phyloP scores from a whole-genome alignment of 228 moss, liverwort and hornwort genomes.

The Sphagnum fallax region DNA sequence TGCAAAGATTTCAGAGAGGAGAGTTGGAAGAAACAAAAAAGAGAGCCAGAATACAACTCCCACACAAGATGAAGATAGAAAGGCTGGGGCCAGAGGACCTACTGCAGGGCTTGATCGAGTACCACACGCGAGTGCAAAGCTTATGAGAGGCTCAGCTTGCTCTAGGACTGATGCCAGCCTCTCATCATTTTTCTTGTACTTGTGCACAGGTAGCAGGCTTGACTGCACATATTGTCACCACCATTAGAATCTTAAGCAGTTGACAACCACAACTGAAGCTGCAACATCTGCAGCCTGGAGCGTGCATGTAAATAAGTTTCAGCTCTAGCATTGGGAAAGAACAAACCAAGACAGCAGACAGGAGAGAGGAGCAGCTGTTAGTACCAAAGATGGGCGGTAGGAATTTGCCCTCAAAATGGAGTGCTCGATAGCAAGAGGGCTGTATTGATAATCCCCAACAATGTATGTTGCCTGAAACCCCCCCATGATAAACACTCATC shows the following conservation, averaged over 20 bases:
- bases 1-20: too few relatives aligned
- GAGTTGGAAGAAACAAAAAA: too few relatives aligned
- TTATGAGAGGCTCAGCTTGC: slow-evolving; percentile 79
- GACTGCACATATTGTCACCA: slow-evolving; percentile 54
- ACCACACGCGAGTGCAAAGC: slow-evolving; percentile 90
- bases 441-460: slow-evolving; percentile 67
- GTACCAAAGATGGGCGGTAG: slow-evolving; percentile 81
- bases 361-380: neutral
- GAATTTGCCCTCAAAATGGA: slow-evolving; percentile 75
- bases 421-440: slow-evolving; percentile 82
- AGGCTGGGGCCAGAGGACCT: slow-evolving; percentile 1
- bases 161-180: slow-evolving; percentile 57
- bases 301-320: neutral
- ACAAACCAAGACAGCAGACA: neutral
- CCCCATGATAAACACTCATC: neutral
- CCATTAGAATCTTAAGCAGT: too few relatives aligned
- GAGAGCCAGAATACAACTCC: too few relatives aligned
- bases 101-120: slow-evolving; percentile 83
- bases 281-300: neutral
- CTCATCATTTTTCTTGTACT: slow-evolving; percentile 61
- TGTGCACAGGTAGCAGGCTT: slow-evolving; percentile 75
- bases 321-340: too few relatives aligned
- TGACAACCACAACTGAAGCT: too few relatives aligned
- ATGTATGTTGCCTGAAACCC: slow-evolving; percentile 66
- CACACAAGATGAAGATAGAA: too few relatives aligned